phyloP scores from a whole-genome alignment of 2,329 filamentous ascomycete genomes.

The Blastomyces emzantsi region DNA sequence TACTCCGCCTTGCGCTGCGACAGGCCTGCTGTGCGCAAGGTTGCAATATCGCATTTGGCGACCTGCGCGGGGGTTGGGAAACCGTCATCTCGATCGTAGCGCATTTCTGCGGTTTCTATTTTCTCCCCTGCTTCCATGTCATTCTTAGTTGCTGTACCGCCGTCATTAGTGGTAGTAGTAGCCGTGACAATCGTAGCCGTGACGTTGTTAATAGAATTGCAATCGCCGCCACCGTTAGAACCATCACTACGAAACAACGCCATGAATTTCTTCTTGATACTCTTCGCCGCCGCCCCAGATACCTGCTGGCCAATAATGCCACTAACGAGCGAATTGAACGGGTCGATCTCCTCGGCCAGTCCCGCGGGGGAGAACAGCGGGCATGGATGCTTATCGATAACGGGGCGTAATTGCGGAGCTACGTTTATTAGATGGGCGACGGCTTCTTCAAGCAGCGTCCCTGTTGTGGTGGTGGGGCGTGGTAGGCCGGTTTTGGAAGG shows the following conservation, averaged over 20 bases:
- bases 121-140: background rate
- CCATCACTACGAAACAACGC: slow-evolving; percentile 52
- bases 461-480: slow-evolving; percentile 51
- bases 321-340: slow-evolving; percentile 72
- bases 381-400: slow-evolving; percentile 70
- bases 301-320: slow-evolving; percentile 97
- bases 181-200: background rate
- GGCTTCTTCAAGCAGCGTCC: slow-evolving; percentile 65
- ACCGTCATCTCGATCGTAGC: slow-evolving; percentile 12
- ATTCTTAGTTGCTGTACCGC: background rate
- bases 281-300: slow-evolving; percentile 79
- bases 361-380: slow-evolving; percentile 71
- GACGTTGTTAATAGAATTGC: background rate
- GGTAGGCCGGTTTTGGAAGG: slow-evolving; percentile 32
- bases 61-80: slow-evolving; percentile 77
- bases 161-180: background rate
- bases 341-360: slow-evolving; percentile 76
- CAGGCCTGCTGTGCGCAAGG: slow-evolving; percentile 73
- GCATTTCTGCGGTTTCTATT: slow-evolving; percentile 15
- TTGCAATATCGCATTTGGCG: slow-evolving; percentile 51
- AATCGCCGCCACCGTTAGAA: background rate
- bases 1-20: slow-evolving; percentile 96
- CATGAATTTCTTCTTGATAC: slow-evolving; percentile 81
- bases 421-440: slow-evolving; percentile 62
- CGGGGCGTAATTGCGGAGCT: slow-evolving; percentile 60